Percentiles rank a stretch among this genome's conserved stretches.
Conservation (phyloP, 2,329 filamentous ascomycete species). For the Ceratocystis alfenasii region DNA sequence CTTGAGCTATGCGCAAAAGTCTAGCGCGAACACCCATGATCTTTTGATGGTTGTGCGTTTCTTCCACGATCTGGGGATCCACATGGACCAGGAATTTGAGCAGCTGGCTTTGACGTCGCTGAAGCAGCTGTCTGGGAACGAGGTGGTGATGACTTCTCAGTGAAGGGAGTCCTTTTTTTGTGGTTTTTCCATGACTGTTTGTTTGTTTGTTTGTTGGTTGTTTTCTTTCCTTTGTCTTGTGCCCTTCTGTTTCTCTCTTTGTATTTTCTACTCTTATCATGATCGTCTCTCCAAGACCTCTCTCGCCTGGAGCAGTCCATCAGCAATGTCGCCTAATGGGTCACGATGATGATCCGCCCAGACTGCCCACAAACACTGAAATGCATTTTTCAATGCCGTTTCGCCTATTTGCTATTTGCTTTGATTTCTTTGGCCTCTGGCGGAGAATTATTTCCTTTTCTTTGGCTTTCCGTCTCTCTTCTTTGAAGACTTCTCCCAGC, state of each 20-base stretch:
- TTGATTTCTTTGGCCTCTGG: neutral
- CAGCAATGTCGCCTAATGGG: neutral
- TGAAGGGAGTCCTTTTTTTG: neutral
- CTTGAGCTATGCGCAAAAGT: slow-evolving; percentile 21
- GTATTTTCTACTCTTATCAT: slow-evolving; percentile 15
- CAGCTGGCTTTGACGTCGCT: neutral
- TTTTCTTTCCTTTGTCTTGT: slow-evolving; percentile 1
- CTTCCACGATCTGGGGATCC: slow-evolving; percentile 21
- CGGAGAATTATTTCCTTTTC: neutral
- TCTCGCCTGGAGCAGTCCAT: slow-evolving; percentile 8
- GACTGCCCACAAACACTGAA: neutral
- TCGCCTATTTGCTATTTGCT: neutral
- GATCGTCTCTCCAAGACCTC: slow-evolving; percentile 18
- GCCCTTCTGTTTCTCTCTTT: slow-evolving; percentile 6
- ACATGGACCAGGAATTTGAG: slow-evolving; percentile 4
- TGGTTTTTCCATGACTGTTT: neutral
- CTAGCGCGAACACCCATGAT: slow-evolving; percentile 18
- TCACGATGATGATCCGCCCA: neutral
- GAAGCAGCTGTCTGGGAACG: neutral
- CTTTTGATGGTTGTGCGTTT: slow-evolving; percentile 22
- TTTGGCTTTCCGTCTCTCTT: neutral
- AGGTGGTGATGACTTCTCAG: neutral
- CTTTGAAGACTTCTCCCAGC: slow-evolving; percentile 3
- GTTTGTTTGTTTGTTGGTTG: neutral
- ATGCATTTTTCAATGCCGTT: neutral